These are phyloP conservation scores for Silene vulgaris DNA, from an alignment of 179 eudicot species.

Conservation along the genomic window DNA sequence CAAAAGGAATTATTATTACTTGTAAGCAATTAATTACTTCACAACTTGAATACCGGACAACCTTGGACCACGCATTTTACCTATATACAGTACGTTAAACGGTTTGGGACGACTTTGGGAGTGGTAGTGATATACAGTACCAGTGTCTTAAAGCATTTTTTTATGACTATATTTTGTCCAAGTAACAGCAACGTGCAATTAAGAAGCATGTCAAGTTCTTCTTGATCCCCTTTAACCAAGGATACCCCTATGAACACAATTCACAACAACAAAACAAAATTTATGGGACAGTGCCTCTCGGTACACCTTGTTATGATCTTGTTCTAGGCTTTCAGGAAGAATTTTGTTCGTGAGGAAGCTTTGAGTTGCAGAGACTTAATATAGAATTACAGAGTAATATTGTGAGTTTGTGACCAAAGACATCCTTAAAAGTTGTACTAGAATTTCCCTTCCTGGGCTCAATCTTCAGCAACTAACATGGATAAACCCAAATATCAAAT, in stretches of 20 bases:
- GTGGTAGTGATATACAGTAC: neutral
- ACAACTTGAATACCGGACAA: neutral
- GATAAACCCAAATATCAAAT: neutral
- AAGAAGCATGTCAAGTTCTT: conserved; percentile 8
- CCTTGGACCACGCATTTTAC: neutral
- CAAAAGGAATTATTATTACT: neutral
- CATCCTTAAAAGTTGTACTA: neutral
- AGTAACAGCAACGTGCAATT: neutral
- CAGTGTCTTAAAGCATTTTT: neutral
- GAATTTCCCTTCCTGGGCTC: neutral
- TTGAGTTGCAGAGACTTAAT: neutral
- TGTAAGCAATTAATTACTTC: neutral
- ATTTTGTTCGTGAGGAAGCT: neutral
- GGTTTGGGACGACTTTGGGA: neutral
- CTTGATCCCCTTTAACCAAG: neutral
- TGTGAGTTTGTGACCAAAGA: neutral
- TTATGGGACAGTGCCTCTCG: neutral
- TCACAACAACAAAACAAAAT: neutral
- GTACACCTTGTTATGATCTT: neutral
- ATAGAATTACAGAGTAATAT: neutral
- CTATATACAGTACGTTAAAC: neutral
- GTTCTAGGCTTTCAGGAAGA: neutral
- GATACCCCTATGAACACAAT: neutral
- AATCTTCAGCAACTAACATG: neutral
- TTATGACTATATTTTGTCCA: neutral